A percentile compares a stretch with the other conserved stretches of the same genome.
Conservation (phyloP, 2,329 filamentous ascomycete species). For the Sphaerulina populicola region DNA sequence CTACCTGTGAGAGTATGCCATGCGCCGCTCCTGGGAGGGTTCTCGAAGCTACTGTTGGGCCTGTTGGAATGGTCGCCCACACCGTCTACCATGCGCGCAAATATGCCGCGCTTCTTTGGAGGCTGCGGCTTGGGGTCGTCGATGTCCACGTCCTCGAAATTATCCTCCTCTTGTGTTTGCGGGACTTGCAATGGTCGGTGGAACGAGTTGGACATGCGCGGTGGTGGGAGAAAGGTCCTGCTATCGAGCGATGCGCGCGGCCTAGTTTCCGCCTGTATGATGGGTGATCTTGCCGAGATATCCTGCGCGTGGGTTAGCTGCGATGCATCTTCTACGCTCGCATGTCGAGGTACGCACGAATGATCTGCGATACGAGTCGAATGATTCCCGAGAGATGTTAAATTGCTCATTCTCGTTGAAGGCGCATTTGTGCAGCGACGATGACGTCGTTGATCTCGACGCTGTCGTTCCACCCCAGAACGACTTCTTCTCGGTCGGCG, state of each 20-base stretch:
- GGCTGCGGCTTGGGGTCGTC: slow-evolving; percentile 60
- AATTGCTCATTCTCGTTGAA: slow-evolving; percentile 84
- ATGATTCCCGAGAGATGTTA: slow-evolving; percentile 90
- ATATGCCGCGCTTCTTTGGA: slow-evolving; percentile 66
- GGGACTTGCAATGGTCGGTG: slow-evolving; percentile 29
- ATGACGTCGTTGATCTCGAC: slow-evolving; percentile 43
- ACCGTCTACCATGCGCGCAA: slow-evolving; percentile 67
- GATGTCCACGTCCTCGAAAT: slow-evolving; percentile 84
- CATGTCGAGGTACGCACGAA: slow-evolving; percentile 61
- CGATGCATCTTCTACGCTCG: background rate
- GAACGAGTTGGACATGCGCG: slow-evolving; percentile 32
- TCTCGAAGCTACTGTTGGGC: slow-evolving; percentile 11
- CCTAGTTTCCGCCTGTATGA: slow-evolving; percentile 49
- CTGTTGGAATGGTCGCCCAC: slow-evolving; percentile 29
- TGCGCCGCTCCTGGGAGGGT: slow-evolving; percentile 16
- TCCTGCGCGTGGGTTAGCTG: slow-evolving; percentile 50
- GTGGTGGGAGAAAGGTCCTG: slow-evolving; percentile 45
- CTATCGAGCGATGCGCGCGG: slow-evolving; percentile 75
- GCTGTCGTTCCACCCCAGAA: slow-evolving; percentile 57
- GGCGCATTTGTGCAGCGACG: slow-evolving; percentile 53
- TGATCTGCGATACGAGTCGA: slow-evolving; percentile 90
- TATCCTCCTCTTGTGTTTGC: slow-evolving; percentile 39
- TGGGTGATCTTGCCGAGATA: slow-evolving; percentile 76
- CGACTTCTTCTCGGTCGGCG: slow-evolving; percentile 72
- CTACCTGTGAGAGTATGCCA: slow-evolving; percentile 54